A percentile compares a stretch with the other conserved stretches of the same genome.
Conservation (phyloP, 768 basidiomycete species). For the Termitomyces titanicus region DNA sequence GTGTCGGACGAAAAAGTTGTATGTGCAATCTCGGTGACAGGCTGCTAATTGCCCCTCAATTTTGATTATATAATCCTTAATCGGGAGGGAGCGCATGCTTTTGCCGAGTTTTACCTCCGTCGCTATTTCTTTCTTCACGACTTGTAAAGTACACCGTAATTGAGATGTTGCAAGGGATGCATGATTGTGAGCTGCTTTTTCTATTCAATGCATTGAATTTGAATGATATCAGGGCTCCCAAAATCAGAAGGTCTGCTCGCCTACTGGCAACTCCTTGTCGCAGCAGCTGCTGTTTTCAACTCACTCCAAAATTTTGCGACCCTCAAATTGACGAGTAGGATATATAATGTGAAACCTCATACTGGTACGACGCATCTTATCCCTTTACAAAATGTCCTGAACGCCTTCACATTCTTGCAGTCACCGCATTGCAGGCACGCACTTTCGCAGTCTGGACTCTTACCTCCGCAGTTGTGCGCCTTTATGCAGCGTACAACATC, state of each 20-base stretch:
- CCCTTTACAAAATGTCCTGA: background rate
- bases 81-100: background rate
- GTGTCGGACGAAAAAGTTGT: slow-evolving; percentile 15
- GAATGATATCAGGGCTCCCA: slow-evolving; percentile 50
- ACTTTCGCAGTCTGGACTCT: slow-evolving; percentile 93
- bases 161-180: slow-evolving; percentile 7
- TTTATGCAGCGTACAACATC: slow-evolving; percentile 89
- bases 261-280: slow-evolving; percentile 84
- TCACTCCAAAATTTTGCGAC: slow-evolving; percentile 79
- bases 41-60: background rate
- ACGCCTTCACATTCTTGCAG: slow-evolving; percentile 35
- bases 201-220: background rate
- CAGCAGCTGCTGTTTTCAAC: slow-evolving; percentile 81
- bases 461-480: slow-evolving; percentile 76
- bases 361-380: slow-evolving; percentile 29
- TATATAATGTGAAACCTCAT: slow-evolving; percentile 56
- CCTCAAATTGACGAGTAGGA: slow-evolving; percentile 67
- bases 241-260: slow-evolving; percentile 70
- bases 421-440: slow-evolving; percentile 82
- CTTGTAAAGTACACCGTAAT: background rate
- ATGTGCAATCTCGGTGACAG: no score
- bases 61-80: slow-evolving; percentile 1
- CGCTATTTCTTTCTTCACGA: background rate
- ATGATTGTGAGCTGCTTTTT: slow-evolving; percentile 9
- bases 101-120: background rate